Evolutionary conservation across 169 alveolate species (phyloP).

Genomic region (Plasmodium falciparum): DNA sequence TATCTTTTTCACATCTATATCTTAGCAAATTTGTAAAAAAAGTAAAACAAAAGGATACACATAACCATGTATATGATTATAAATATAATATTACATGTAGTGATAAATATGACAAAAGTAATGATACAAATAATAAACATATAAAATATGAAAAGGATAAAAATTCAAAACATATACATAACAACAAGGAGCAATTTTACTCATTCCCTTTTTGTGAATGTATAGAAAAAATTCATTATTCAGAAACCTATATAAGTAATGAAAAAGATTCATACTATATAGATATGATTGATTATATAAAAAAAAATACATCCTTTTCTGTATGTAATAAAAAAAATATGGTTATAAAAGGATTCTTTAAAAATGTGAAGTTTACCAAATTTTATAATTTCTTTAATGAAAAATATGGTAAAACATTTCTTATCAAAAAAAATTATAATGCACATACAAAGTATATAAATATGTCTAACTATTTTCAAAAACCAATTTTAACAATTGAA

Average conservation of each 20-base stretch:
- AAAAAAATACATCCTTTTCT: conserved; percentile 46
- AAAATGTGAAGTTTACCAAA: conserved; percentile 62
- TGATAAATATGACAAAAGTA: neutral
- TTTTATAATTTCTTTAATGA: conserved; percentile 43
- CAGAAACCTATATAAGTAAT: conserved; percentile 42
- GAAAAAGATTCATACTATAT: conserved; percentile 37
- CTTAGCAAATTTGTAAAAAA: conserved; percentile 14
- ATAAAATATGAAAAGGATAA: neutral
- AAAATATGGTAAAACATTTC: conserved; percentile 24
- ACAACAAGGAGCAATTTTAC: neutral
- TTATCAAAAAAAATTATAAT: conserved; percentile 22
- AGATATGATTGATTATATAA: conserved; percentile 53
- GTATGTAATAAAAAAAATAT: conserved; percentile 42
- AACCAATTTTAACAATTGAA: conserved; percentile 55
- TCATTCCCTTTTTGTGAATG: conserved; percentile 35
- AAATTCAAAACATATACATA: neutral
- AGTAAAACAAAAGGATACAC: neutral
- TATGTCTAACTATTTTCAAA: conserved; percentile 36
- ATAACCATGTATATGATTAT: neutral
- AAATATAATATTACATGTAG: neutral
- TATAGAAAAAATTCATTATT: conserved; percentile 56
- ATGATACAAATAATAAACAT: neutral
- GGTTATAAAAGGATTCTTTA: conserved; percentile 61
- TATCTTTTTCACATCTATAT: conserved; percentile 42
- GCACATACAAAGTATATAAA: conserved; percentile 60